Percentiles rank a stretch among this genome's conserved stretches.
Evolutionary conservation across 2,329 filamentous ascomycete species (phyloP).

Genomic region (Calonectria hawksworthii): DNA sequence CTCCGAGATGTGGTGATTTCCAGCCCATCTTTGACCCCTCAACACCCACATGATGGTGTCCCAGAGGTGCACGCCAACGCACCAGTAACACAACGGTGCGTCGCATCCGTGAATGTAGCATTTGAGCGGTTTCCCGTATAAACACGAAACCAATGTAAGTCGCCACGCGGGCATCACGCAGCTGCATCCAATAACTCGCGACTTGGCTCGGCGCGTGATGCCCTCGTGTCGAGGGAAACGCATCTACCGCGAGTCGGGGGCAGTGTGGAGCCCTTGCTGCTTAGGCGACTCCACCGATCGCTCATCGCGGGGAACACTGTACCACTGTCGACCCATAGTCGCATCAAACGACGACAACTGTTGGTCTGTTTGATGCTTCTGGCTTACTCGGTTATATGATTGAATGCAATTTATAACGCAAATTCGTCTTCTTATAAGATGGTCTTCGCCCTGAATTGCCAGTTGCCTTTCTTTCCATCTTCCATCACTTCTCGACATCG

Average conservation of each 20-base stretch:
- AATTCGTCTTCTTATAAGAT: background rate
- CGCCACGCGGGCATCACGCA: background rate
- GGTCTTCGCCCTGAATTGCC: background rate
- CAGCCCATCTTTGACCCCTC: background rate
- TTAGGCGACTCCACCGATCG: slow-evolving; percentile 5
- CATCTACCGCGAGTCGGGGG: slow-evolving; percentile 16
- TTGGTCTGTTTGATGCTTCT: background rate
- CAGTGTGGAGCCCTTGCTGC: background rate
- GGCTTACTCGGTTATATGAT: background rate
- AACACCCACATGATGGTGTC: background rate
- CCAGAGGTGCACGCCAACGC: background rate
- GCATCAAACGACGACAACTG: background rate
- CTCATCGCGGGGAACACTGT: slow-evolving; percentile 1
- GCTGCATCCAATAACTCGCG: background rate
- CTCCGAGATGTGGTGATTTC: background rate
- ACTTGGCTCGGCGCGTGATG: slow-evolving; percentile 4
- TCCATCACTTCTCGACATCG: background rate
- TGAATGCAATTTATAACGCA: background rate
- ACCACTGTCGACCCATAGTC: background rate
- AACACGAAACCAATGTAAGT: background rate
- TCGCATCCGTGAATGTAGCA: background rate
- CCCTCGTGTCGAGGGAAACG: slow-evolving; percentile 17
- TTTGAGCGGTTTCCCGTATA: background rate
- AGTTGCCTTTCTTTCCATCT: background rate
- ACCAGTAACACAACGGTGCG: background rate